phyloP scores from a whole-genome alignment of 139 green algal genomes.

The Coelastrella sp. region DNA sequence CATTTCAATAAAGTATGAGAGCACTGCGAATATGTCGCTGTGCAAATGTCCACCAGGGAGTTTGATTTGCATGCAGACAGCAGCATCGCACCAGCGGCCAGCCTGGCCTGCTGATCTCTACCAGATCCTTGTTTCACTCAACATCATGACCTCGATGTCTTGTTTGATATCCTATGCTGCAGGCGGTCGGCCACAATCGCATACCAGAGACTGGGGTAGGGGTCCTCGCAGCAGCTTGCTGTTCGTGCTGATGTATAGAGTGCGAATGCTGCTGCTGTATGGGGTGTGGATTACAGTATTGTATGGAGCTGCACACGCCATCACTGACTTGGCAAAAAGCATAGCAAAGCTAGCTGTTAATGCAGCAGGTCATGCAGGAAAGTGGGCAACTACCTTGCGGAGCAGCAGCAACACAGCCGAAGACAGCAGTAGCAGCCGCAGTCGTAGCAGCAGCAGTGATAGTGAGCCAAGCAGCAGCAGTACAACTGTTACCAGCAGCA shows the following conservation, averaged over 20 bases:
- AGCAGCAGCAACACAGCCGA: no score
- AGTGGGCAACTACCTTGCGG: not conserved
- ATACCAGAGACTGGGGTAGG: constrained; percentile 27
- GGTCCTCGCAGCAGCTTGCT: constrained; percentile 39
- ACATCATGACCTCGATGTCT: not conserved
- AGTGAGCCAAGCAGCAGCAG: not conserved
- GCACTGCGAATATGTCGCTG: no score
- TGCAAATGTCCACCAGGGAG: no score
- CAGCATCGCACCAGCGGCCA: no score
- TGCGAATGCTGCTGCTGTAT: constrained; percentile 38
- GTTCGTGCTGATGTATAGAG: constrained; percentile 38
- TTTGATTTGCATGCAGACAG: no score
- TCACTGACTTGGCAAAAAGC: constrained; percentile 6
- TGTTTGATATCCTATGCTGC: no score
- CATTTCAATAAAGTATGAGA: no score
- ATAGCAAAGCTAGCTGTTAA: not conserved
- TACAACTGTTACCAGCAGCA: not conserved
- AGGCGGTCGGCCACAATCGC: constrained; percentile 5
- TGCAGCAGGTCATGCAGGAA: not conserved
- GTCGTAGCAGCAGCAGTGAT: not conserved
- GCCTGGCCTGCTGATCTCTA: no score
- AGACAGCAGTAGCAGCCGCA: not conserved
- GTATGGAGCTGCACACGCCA: constrained; percentile 29
- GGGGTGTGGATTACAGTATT: constrained; percentile 17
- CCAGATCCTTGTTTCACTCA: no score